These are phyloP conservation scores for Lycium barbarum DNA, from an alignment of 257 asterid species.

Conservation along the genomic window DNA sequence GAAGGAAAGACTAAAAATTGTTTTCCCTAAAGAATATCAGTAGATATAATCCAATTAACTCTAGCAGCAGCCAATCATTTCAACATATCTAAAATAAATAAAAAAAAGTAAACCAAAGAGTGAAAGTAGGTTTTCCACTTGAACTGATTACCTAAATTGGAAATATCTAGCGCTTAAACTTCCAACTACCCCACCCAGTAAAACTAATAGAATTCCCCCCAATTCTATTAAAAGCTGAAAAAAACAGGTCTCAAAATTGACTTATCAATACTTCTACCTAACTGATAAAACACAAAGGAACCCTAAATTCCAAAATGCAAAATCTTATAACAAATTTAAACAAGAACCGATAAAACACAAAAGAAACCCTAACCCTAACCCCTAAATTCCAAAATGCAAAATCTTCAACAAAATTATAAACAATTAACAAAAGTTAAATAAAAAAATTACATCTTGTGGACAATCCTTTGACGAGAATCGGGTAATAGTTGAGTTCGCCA, in stretches of 20 bases:
- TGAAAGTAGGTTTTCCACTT: too few relatives aligned
- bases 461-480: constrained; percentile 70
- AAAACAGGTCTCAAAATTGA: background rate
- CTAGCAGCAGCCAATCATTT: background rate
- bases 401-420: background rate
- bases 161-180: background rate
- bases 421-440: background rate
- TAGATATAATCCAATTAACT: background rate
- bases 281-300: background rate
- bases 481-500: constrained; percentile 77
- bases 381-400: background rate
- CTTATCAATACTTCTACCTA: background rate
- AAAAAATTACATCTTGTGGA: constrained; percentile 59
- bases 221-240: background rate
- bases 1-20: background rate
- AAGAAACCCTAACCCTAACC: too few relatives aligned
- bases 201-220: background rate
- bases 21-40: constrained; percentile 1
- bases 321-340: background rate
- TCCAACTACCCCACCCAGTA: background rate
- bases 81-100: constrained; percentile 9
- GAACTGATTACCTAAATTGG: background rate
- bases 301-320: background rate
- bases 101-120: background rate
- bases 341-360: too few relatives aligned